Evolutionary conservation across 139 green algal genomes (phyloP).

Genomic region (Coelastrella sp.): DNA sequence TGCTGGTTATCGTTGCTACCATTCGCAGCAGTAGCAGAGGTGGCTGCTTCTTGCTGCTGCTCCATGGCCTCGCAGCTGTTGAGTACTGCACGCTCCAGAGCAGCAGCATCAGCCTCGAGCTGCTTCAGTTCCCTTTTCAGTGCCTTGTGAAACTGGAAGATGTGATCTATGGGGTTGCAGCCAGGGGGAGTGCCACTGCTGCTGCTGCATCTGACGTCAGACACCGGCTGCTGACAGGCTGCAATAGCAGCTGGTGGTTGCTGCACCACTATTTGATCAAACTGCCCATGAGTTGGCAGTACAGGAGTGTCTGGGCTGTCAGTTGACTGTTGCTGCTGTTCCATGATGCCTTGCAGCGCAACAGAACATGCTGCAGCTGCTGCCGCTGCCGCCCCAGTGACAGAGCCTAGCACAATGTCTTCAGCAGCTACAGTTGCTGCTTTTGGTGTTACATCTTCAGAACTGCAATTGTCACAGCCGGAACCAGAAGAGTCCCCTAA

Average conservation of each 20-base stretch:
- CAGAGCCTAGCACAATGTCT: conserved; percentile 2
- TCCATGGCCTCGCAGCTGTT: conserved; percentile 19
- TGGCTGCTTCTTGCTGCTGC: conserved; percentile 34
- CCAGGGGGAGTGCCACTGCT: not conserved
- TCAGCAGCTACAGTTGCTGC: conserved; percentile 14
- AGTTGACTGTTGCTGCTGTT: not conserved
- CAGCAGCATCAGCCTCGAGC: conserved; percentile 82
- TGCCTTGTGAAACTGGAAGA: conserved; percentile 94
- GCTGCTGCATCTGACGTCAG: conserved; percentile 14
- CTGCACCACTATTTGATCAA: no score
- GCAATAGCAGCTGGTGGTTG: not conserved
- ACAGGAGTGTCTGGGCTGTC: not conserved
- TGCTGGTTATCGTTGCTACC: no score
- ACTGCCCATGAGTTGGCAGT: no score
- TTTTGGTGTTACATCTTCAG: conserved; percentile 17
- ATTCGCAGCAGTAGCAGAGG: no score
- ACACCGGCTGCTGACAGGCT: not conserved
- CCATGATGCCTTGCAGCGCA: conserved; percentile 11
- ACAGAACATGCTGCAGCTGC: conserved; percentile 19
- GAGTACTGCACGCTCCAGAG: conserved; percentile 58
- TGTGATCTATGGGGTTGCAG: conserved; percentile 95
- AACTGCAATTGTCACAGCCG: conserved; percentile 5
- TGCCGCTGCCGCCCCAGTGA: conserved; percentile 9
- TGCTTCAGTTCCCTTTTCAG: conserved; percentile 82
- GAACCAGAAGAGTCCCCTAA: not conserved